Percentiles rank a stretch among this genome's conserved stretches.
Evolutionary conservation across 495 filamentous ascomycete species (phyloP).

Genomic region (Neurospora sp.): DNA sequence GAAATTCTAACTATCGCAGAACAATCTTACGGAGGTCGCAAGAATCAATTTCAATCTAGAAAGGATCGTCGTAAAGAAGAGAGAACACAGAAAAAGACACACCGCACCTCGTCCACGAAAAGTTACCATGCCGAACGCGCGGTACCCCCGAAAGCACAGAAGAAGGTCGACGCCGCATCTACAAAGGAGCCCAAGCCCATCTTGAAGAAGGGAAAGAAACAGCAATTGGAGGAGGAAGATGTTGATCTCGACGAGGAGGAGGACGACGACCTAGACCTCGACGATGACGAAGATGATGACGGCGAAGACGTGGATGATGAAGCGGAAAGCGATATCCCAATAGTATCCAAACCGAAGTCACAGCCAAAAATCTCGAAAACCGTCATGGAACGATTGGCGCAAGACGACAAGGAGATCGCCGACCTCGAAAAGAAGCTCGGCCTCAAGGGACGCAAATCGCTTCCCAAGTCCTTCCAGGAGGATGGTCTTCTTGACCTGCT

Average conservation of each 20-base stretch:
- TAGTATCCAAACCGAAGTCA: conserved; percentile 7
- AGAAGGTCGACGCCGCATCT: background rate
- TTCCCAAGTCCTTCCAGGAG: conserved; percentile 67
- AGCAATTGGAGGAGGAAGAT: conserved; percentile 6
- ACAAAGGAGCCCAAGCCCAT: conserved; percentile 7
- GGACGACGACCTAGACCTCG: conserved; percentile 16
- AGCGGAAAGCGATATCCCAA: conserved; percentile 23
- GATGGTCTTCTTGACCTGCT: conserved; percentile 77
- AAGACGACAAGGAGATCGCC: conserved; percentile 82
- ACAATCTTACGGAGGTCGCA: background rate
- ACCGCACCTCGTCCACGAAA: conserved; percentile 7
- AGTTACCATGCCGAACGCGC: conserved; percentile 6
- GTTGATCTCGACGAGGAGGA: conserved; percentile 13
- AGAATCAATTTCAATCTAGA: conserved; percentile 17
- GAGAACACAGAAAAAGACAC: conserved; percentile 29
- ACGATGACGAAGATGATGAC: conserved; percentile 17
- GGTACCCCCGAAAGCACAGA: background rate
- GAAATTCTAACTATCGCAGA: background rate
- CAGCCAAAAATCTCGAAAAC: conserved; percentile 40
- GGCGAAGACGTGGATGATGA: conserved; percentile 21
- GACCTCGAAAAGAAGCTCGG: conserved; percentile 84
- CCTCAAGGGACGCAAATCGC: conserved; percentile 55
- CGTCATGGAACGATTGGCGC: conserved; percentile 52
- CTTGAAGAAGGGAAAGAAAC: conserved; percentile 7
- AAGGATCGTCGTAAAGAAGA: conserved; percentile 43